Percentiles rank a stretch among this genome's conserved stretches.
phyloP scores from a whole-genome alignment of 2,329 filamentous ascomycete genomes.

The Alternaria panax region DNA sequence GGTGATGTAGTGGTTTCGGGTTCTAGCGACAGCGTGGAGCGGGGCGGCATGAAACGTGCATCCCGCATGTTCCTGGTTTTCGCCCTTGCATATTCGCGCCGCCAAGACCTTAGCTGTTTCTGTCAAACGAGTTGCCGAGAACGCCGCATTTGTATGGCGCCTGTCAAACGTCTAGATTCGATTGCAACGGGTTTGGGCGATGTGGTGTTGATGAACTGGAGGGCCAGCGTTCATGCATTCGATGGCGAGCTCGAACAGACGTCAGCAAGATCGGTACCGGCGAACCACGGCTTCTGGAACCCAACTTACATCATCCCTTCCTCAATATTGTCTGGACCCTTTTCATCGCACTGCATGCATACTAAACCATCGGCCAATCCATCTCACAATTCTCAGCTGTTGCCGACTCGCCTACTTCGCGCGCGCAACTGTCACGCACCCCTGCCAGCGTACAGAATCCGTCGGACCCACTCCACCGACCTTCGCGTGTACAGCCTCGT shows the following conservation, averaged over 20 bases:
- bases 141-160: conserved; percentile 20
- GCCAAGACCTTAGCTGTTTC: conserved; percentile 37
- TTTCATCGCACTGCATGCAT: neutral
- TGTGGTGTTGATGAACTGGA: conserved; percentile 12
- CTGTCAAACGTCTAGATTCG: conserved; percentile 22
- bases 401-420: conserved; percentile 8
- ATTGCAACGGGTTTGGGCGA: neutral
- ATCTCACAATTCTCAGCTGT: neutral
- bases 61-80: conserved; percentile 20
- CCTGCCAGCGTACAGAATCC: neutral
- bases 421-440: conserved; percentile 17
- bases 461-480: conserved; percentile 1
- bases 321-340: neutral
- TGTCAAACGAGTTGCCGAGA: conserved; percentile 19
- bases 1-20: conserved; percentile 16
- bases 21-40: conserved; percentile 14
- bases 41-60: conserved; percentile 31
- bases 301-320: neutral
- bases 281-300: neutral
- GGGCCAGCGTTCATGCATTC: conserved; percentile 2
- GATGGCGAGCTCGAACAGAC: neutral
- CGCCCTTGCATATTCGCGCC: conserved; percentile 18
- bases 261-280: neutral
- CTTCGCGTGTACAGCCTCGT: conserved; percentile 18
- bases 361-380: neutral